Base-by-base conservation (phyloP, 177 flowering plant species). In the Vitis hybrid region DNA sequence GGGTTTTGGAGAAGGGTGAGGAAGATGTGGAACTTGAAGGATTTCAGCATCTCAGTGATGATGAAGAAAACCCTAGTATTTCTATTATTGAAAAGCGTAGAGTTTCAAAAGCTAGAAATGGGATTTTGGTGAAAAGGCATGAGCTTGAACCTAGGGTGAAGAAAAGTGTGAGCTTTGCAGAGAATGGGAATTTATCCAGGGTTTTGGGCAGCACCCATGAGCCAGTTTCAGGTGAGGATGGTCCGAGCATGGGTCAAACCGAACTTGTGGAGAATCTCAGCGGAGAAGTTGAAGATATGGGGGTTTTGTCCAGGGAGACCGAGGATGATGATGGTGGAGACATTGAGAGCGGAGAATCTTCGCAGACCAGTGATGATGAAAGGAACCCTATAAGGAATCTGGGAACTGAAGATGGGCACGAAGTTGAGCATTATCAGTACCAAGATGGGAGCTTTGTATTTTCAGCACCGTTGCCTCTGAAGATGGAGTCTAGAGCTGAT, bases 111-210 rank as follows among this genome's bases (percentile, higher is more conserved):
- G 22, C 8, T 68, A 67, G 72, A 70, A 74, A 72, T 52, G 82
- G 77, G 77, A 68, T 66, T 62, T 60, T 77, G 74, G 69, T 67
- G 68, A 81, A 70, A 12, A 76, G 72, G 74, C 65, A 55, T 33
- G 75, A 52, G 31, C 59, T 33, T 79, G 72, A 68, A 53, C 56
- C 83, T 9, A 76, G 75, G 16, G 74, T 71, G 64, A 83, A 79
- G 76, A 87, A 83, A 75, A 80, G 26, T 73, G 94, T 89, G 80
- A 83, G 79, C 51, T 87, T 90, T 83, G 84, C 83, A 2, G 89
- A 86, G 49, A 65, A 81, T 72, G 85, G 79, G 60, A 77, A 81
- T 65, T 57, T 78, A 2, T 73, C 70, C 60, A 68, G 74, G 72
- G 72, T 81, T 63, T 64, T 71, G 16, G 14, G 52, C 7, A 67